Evolutionary conservation across 805 yeast species (phyloP).

Genomic region (Kuraishia floccosa): DNA sequence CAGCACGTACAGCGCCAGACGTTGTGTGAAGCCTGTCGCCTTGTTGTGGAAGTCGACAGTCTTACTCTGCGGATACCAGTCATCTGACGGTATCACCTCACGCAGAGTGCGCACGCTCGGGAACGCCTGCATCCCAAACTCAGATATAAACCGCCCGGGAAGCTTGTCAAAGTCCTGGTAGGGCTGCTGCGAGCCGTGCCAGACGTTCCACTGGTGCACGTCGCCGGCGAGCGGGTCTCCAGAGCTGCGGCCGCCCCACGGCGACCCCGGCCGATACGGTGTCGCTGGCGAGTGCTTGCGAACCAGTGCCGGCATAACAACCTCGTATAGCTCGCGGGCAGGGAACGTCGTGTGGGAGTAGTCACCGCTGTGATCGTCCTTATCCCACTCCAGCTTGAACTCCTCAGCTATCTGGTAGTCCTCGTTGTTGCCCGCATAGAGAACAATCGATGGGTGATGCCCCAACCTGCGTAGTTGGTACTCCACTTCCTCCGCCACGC

Average conservation of each 20-base stretch:
- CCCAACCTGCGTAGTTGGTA: constrained; percentile 29
- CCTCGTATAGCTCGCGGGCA: constrained; percentile 30
- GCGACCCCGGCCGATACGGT: constrained; percentile 36
- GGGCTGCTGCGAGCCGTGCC: constrained; percentile 40
- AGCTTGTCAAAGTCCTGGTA: constrained; percentile 37
- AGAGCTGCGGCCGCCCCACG: constrained; percentile 29
- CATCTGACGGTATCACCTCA: constrained; percentile 23
- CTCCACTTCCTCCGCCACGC: constrained; percentile 23
- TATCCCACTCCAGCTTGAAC: constrained; percentile 17
- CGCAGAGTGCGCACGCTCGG: constrained; percentile 24
- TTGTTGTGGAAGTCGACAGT: constrained; percentile 36
- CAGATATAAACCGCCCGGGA: constrained; percentile 38
- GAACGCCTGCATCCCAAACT: constrained; percentile 42
- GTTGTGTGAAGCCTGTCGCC: constrained; percentile 34
- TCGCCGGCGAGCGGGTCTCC: constrained; percentile 32
- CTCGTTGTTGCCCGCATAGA: constrained; percentile 35
- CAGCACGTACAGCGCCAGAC: constrained; percentile 32
- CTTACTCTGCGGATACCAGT: constrained; percentile 31
- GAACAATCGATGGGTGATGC: constrained; percentile 24
- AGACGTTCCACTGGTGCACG: constrained; percentile 44
- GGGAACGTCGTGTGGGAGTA: constrained; percentile 26
- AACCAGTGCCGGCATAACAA: constrained; percentile 23
- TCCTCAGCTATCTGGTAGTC: constrained; percentile 34
- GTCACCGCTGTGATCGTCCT: constrained; percentile 13
- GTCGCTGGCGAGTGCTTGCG: constrained; percentile 11